Percentiles rank a stretch among this genome's conserved stretches.
Conservation (phyloP, 371 early-diverging fungal species). For the Catenaria anguillulae region DNA sequence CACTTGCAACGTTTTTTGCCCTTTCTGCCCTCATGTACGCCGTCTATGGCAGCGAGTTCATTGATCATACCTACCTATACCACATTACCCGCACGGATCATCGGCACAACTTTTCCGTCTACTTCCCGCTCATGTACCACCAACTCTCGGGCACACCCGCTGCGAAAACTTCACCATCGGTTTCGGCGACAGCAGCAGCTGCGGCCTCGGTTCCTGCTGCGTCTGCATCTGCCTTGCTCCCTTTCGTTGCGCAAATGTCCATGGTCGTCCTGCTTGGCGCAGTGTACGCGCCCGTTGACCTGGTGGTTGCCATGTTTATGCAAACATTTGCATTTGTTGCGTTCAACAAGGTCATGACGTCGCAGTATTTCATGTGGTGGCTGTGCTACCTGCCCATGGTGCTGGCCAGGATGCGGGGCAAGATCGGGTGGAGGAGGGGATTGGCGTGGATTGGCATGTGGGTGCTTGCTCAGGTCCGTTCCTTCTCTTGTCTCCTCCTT, state of each 20-base stretch:
- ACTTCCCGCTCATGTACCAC: constrained; percentile 42
- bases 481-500: background rate
- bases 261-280: constrained; percentile 43
- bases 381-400: constrained; percentile 76
- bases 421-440: constrained; percentile 23
- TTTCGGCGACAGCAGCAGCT: constrained; percentile 20
- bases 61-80: constrained; percentile 83
- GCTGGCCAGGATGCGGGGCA: constrained; percentile 44
- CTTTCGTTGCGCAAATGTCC: constrained; percentile 62
- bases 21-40: constrained; percentile 55
- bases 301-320: constrained; percentile 70
- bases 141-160: too few species aligned
- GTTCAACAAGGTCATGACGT: constrained; percentile 71
- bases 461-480: constrained; percentile 19
- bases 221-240: constrained; percentile 30
- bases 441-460: constrained; percentile 45
- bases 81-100: constrained; percentile 91
- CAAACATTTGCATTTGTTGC: constrained; percentile 93
- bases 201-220: constrained; percentile 8
- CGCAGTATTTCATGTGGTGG: constrained; percentile 96
- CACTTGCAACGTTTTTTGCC: constrained; percentile 50
- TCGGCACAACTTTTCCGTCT: constrained; percentile 92
- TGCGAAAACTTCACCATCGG: too few species aligned
- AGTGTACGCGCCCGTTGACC: constrained; percentile 50
- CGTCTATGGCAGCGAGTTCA: constrained; percentile 63